Evolutionary conservation across 257 asterid species (phyloP), one percentile per base, ranked within the genome.

Genomic region (Perilla frutescens): DNA sequence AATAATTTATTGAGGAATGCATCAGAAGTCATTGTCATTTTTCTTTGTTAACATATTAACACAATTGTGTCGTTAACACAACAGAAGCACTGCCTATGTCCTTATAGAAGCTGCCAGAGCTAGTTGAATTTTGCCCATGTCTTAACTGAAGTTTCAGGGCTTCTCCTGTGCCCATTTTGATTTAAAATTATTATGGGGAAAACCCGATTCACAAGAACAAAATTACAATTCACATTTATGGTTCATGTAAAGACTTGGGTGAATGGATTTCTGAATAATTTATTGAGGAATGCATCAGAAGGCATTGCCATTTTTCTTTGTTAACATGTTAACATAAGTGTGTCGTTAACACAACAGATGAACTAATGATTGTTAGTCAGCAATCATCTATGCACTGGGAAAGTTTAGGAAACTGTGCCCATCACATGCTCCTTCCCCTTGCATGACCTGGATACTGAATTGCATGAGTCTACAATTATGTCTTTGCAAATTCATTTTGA

Each of bases 381-480:
- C 66, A 72, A 31, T 32, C 6, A 66, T 20, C 26, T 20, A 20
- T 0, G 37, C 37, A 66, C 75, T 43, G 39, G 48, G 15, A 73
- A 20, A 62, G 37, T 63, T 63, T 32, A 5, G 47, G 41, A 51
- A 62, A 13, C 54, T 49, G 75, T 40, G 11, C 51, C 34, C 10
- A 48, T 53, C 63, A 66, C 68, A 61, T 36, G 41, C 10, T 5
- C 62, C 64, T 11, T 26, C 45, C 36, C 48, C 15, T 39, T 45
- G 12, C 53, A 37, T 39, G 20, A 74, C 72, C 69, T 55, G 66
- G 66, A 44, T 74, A 7, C 29, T 55, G 63, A 32, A 20, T 47
- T 41, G 71, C 15, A 56, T 34, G 39, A 29, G 66, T 37, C 14
- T 68, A 20, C 26, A 34, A 47, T 48, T 14, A 48, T 43, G 47